Base-by-base conservation (phyloP, 2,329 filamentous ascomycete genomes). In the Neofusicoccum kwambonambiense region DNA sequence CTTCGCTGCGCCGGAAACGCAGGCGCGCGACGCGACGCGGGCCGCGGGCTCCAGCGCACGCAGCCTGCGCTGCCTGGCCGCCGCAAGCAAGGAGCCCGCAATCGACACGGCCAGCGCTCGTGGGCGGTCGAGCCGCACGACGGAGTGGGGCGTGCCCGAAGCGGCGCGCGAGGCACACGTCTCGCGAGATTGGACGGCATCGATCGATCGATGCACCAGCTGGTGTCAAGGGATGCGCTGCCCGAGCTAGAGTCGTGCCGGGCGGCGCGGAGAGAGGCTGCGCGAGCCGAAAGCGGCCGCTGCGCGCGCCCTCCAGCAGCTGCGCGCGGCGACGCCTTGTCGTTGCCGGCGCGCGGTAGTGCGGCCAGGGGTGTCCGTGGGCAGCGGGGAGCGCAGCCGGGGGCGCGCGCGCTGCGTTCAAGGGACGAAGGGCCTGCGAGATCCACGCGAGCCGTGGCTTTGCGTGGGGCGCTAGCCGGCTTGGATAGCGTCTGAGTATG, bases 381-480 rank as follows among this genome's bases (percentile, higher is more conserved):
- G 41, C 56, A 60, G 61, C 34, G 50, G 49, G 39, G 56, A 44
- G 31, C 4, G 27, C 39, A 49, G 50, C 45, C 47, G 61, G 61
- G 61, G 49, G 61, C 39, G 61, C 11, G 54, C 27, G 19, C 39
- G 61, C 37, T 35, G 37, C 34, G 49, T 9, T 22, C 37, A 42
- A 54, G 60, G 47, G 39, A 45, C 35, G 47, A 52, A 34, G 47
- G 41, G 60, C 47, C 47, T 51, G 47, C 42, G 52, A 57, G 62
- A 64, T 64, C 62, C 62, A 64, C 62, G 62, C 62, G 62, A 64
- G 62, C 62, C 62, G 52, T 64, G 62, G 62, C 62, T 64, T 64
- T 64, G 50, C 61, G 61, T 54, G 61, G 61, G 61, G 50, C 61
- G 50, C 61, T 56, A 64, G 61, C 61, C 35, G 56, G 54, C 54